Conservation (phyloP, 345 rosid species). For the Dimocarpus longan region DNA sequence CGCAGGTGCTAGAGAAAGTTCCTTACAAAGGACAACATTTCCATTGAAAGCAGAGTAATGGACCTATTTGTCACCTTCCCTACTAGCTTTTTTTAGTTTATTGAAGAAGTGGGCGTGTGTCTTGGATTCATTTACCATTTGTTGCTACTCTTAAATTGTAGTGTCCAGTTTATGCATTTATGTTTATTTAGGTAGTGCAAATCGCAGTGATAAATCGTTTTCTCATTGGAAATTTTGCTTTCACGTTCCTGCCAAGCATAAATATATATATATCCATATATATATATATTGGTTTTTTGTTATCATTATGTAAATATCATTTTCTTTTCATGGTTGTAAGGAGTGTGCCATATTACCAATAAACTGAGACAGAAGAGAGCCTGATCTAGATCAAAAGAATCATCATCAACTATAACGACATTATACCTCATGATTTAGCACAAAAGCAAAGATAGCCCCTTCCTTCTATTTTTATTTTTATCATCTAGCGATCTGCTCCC, state of each 20-base stretch:
- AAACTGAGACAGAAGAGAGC: background rate
- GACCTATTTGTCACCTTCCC: background rate
- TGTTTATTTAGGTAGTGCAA: background rate
- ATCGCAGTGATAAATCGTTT: background rate
- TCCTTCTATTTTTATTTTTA: background rate
- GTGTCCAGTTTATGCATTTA: background rate
- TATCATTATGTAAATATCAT: background rate
- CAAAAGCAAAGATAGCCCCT: conserved; percentile 5
- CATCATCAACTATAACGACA: conserved; percentile 17
- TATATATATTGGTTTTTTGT: background rate
- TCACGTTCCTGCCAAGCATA: background rate
- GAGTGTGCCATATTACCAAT: background rate
- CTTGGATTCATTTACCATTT: background rate
- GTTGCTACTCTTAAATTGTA: background rate
- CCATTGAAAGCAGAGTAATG: background rate
- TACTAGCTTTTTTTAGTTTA: background rate
- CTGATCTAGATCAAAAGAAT: background rate
- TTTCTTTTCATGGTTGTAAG: background rate
- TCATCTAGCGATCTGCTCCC: background rate
- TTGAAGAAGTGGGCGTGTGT: background rate
- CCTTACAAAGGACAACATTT: background rate
- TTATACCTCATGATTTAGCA: conserved; percentile 4
- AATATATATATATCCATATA: too few relatives aligned
- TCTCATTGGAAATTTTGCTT: background rate
- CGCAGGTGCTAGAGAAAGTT: background rate